These are phyloP conservation scores for Laguncularia racemosa DNA, from an alignment of 345 rosid species.

Conservation along the genomic window DNA sequence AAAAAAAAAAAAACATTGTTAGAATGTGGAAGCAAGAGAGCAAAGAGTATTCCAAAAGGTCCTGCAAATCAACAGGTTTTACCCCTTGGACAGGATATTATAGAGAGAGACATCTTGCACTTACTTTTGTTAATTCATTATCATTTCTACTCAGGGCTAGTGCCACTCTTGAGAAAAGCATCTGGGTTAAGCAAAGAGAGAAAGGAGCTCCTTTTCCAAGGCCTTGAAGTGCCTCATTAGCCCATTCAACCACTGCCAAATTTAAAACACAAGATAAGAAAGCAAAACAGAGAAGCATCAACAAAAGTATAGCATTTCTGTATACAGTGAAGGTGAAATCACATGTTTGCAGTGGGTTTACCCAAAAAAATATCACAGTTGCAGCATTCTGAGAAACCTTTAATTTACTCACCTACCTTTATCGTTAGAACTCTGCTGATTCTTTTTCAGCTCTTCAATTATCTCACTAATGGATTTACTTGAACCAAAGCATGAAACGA, in stretches of 20 bases:
- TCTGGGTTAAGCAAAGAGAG: constrained; percentile 77
- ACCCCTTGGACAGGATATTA: not conserved
- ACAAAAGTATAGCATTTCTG: not conserved
- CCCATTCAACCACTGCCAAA: constrained; percentile 70
- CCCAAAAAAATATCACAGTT: too few relatives aligned
- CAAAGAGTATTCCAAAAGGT: too few relatives aligned
- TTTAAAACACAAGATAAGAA: constrained; percentile 2
- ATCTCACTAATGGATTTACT: constrained; percentile 57
- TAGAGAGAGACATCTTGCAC: constrained; percentile 4
- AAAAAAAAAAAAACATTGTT: too few relatives aligned
- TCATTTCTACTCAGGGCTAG: constrained; percentile 45
- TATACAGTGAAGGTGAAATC: too few relatives aligned
- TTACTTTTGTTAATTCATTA: constrained; percentile 53
- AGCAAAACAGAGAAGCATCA: not conserved
- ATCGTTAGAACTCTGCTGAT: constrained; percentile 51
- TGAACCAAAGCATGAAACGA: constrained; percentile 52
- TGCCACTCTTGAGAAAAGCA: constrained; percentile 67
- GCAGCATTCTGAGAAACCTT: not conserved
- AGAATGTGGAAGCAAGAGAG: too few relatives aligned
- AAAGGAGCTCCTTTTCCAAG: constrained; percentile 83
- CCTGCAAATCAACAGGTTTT: not conserved
- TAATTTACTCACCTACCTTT: constrained; percentile 30
- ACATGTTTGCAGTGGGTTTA: too few relatives aligned
- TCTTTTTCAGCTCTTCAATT: constrained; percentile 56
- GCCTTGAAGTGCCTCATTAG: constrained; percentile 77